phyloP scores from a whole-genome alignment of 371 early-diverging fungal genomes.

The Funneliformis caledonium region DNA sequence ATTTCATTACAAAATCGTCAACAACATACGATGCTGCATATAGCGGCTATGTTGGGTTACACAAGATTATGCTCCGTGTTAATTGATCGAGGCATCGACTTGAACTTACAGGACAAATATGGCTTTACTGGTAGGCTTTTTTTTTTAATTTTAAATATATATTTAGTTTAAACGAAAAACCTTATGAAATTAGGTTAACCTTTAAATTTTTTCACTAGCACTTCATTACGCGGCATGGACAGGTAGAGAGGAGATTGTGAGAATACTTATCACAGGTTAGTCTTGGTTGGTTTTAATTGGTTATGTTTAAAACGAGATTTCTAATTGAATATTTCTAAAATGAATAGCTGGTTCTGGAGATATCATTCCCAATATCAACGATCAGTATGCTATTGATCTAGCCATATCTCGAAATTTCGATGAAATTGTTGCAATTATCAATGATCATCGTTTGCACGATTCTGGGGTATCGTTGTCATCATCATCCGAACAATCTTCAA shows the following conservation, averaged over 20 bases:
- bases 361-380: conserved; percentile 4
- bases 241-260: conserved; percentile 55
- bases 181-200: not conserved
- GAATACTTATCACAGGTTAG: conserved; percentile 44
- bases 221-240: conserved; percentile 66
- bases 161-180: not conserved
- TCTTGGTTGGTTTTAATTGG: not conserved
- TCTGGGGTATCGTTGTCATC: conserved; percentile 30
- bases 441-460: conserved; percentile 24
- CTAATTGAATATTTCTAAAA: not conserved
- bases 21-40: conserved; percentile 56
- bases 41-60: conserved; percentile 57
- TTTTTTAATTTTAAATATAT: not conserved
- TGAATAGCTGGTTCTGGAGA: conserved; percentile 29
- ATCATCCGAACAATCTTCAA: conserved; percentile 25
- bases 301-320: not conserved
- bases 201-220: conserved; percentile 32
- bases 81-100: conserved; percentile 48
- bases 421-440: conserved; percentile 31
- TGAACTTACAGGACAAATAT: conserved; percentile 53
- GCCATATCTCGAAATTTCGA: conserved; percentile 24
- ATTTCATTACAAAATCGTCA: conserved; percentile 51
- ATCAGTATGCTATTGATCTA: conserved; percentile 37
- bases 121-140: conserved; percentile 52
- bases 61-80: conserved; percentile 46